Base-by-base conservation (phyloP, 2,329 filamentous ascomycete species). In the Diplodia mutila region DNA sequence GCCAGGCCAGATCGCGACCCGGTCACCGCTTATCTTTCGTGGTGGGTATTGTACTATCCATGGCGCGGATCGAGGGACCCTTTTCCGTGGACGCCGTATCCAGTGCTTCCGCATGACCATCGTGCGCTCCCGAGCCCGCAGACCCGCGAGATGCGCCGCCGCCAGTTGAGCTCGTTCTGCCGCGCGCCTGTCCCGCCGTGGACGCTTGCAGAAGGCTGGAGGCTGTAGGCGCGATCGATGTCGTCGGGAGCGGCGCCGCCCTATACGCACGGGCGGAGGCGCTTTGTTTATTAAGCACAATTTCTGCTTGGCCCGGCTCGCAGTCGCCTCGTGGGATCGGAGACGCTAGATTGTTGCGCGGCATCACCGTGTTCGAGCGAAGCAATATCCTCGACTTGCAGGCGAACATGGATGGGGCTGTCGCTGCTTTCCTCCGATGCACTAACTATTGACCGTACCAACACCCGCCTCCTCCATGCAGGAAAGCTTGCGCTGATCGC, bases 21-120 rank as follows among this genome's bases (percentile, higher is more conserved):
- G 39, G 57, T 61, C 57, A 61, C 57, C 57, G 57, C 57, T 61
- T 61, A 61, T 61, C 57, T 61, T 61, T 34, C 57, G 27, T 49
- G 57, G 57, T 23, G 57, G 57, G 39, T 48, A 42, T 34, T 34
- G 8, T 34, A 9, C 39, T 49, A 61, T 42, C 57, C 57, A 61
- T 61, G 57, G 39, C 57, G 57, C 57, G 57, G 57, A 61, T 61
- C 57, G n/a, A 61, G n/a, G 39, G 57, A 61, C 57, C 57, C 57
- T 61, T 61, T 42, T 61, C 57, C 57, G 57, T 61, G 57, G 39
- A 42, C 57, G 57, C 25, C 57, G 57, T 61, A 61, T 48, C 57
- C 57, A 61, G n/a, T 37, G 11, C 57, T 32, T 61, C 57, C 57
- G 57, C 57, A 48, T 61, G 57, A 61, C 57, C 57, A 49, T 61